Evolutionary conservation across 163 green algal species (phyloP), one percentile per base, ranked within the genome.

Genomic region (Chloromonas sp.): DNA sequence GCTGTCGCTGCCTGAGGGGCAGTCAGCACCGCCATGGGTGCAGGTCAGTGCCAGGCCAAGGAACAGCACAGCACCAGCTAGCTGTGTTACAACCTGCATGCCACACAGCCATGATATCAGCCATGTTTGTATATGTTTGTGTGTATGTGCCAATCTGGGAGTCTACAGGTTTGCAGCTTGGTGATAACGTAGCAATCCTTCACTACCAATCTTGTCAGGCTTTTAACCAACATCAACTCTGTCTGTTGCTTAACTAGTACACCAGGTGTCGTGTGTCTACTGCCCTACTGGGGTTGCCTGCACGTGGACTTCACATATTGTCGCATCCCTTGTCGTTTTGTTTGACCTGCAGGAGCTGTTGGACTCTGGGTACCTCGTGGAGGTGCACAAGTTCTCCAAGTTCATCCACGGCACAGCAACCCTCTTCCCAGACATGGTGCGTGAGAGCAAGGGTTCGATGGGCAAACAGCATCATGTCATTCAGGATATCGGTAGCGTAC

Each of bases 321-420:
- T 36, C 36, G 36, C 36, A 36, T 36, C 36, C 36, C 36, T 36
- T 36, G 36, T 36, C 36, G 36, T 59, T 8, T 81, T 61, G 76
- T 14, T 81, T 74, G 2, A 1, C 14, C 13, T 71, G 1, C 89
- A 94, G 90, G 90, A 95, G 82, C 88, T 97, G 83, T 87, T 97
- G 3, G 88, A 93, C 61, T 91, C 80, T 66, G 89, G 90, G 60
- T 93, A 92, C 81, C 85, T 92, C 15, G 91, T 85, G 13, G 94
- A 98, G 92, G 95, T 98, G 59, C 91, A 98, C 91, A 98, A 97
- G 89, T 97, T 98, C 91, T 95, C 88, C 87, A 98, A 98, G 91
- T 98, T 98, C 93, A 98, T 98, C 87, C 96, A 98, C 85, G 96
- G 96, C 70, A 92, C 87, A 0, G 92, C 92, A 61, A 96, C 93